Conservation (phyloP, 2,329 filamentous ascomycete species). For the Hansfordia pulvinata region DNA sequence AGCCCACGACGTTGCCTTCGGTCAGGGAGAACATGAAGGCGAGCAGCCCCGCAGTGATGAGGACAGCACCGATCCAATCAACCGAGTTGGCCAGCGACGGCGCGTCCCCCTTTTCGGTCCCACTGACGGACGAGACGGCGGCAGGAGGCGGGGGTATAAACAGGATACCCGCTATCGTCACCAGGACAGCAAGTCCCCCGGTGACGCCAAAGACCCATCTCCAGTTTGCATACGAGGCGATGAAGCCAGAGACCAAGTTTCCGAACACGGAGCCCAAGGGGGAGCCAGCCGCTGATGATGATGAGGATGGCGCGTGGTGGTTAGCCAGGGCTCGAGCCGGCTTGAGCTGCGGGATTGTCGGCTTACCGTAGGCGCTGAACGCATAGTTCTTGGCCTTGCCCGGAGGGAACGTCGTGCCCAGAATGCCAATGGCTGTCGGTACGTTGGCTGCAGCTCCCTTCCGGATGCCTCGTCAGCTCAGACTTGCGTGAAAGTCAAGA, state of each 20-base stretch:
- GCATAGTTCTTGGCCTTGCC: conserved; percentile 59
- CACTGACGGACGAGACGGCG: conserved; percentile 7
- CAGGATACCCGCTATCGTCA: conserved; percentile 42
- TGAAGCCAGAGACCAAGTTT: conserved; percentile 49
- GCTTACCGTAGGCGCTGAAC: conserved; percentile 45
- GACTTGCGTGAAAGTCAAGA: too few relatives aligned
- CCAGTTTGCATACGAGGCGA: conserved; percentile 50
- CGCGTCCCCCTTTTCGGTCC: too few relatives aligned
- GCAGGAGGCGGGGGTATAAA: conserved; percentile 41
- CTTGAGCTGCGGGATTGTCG: too few relatives aligned
- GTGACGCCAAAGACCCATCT: conserved; percentile 55
- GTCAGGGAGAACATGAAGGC: conserved; percentile 54
- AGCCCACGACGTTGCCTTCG: conserved; percentile 56
- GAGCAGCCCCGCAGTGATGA: conserved; percentile 49
- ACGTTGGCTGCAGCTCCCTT: conserved; percentile 55
- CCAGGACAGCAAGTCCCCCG: conserved; percentile 42
- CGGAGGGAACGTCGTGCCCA: conserved; percentile 53
- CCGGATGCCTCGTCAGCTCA: too few relatives aligned
- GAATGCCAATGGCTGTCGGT: conserved; percentile 56
- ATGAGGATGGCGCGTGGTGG: too few relatives aligned
- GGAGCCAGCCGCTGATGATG: conserved; percentile 45
- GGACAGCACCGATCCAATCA: conserved; percentile 52
- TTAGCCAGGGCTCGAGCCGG: neutral
- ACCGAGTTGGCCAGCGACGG: conserved; percentile 29
- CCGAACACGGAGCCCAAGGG: conserved; percentile 52